phyloP scores from a whole-genome alignment of 2,329 filamentous ascomycete genomes.

The Fusarium sp. region DNA sequence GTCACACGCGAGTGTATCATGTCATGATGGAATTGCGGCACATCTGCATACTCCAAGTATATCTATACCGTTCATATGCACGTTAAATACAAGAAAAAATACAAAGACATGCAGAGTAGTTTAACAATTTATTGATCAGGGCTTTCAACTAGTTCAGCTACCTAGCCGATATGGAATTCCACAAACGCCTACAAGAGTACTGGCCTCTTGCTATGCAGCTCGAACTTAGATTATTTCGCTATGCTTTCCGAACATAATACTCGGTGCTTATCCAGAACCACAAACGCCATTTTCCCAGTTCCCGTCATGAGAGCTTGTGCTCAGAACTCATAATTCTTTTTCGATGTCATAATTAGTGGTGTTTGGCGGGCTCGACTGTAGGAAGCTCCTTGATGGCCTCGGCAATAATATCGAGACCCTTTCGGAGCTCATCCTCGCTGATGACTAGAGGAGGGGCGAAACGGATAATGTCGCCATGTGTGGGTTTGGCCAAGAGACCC shows the following conservation, averaged over 20 bases:
- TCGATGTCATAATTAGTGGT: conserved; percentile 47
- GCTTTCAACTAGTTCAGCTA: conserved; percentile 38
- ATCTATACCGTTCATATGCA: neutral
- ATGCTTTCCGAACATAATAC: conserved; percentile 20
- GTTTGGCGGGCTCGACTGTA: conserved; percentile 55
- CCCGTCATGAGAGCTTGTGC: conserved; percentile 37
- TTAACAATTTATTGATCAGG: conserved; percentile 21
- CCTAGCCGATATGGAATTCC: conserved; percentile 28
- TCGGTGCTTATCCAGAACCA: conserved; percentile 16
- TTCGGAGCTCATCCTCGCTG: conserved; percentile 83
- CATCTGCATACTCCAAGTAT: neutral
- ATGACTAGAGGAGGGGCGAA: conserved; percentile 97
- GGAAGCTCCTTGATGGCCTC: conserved; percentile 86
- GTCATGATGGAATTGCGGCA: neutral
- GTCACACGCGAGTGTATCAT: neutral
- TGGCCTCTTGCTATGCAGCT: conserved; percentile 34
- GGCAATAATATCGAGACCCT: conserved; percentile 81
- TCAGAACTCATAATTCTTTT: conserved; percentile 26
- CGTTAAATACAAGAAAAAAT: neutral
- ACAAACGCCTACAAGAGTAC: conserved; percentile 39
- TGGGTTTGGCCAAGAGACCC: conserved; percentile 96
- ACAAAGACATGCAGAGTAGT: neutral
- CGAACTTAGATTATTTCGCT: conserved; percentile 31
- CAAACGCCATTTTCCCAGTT: conserved; percentile 34
- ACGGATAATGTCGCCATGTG: conserved; percentile 97